Percentiles rank a stretch among this genome's conserved stretches.
Conservation (phyloP, 202 grass and related monocot species). For the Zoysia matrella region DNA sequence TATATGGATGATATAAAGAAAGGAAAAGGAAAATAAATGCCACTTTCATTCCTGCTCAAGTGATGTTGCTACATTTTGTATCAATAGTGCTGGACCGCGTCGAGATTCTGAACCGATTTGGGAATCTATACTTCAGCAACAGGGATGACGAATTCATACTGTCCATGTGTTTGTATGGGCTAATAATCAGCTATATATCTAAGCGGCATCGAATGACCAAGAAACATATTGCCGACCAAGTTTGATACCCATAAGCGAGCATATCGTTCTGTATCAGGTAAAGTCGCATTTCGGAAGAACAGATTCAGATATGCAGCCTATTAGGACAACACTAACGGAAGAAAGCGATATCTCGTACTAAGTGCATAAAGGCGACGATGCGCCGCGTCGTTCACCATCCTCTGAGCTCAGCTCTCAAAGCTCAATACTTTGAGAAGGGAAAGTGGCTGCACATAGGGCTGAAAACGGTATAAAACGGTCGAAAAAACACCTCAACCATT, state of each 20-base stretch:
- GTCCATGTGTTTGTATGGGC: slow-evolving; percentile 31
- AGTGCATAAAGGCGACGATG: slow-evolving; percentile 48
- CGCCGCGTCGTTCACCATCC: slow-evolving; percentile 54
- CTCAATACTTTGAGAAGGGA: slow-evolving; percentile 39
- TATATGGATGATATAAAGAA: slow-evolving; percentile 19
- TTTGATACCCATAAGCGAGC: slow-evolving; percentile 51
- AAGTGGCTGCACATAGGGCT: slow-evolving; percentile 26
- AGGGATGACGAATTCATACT: slow-evolving; percentile 36
- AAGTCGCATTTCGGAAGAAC: slow-evolving; percentile 50
- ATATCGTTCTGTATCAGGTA: slow-evolving; percentile 49
- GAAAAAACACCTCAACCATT: no score
- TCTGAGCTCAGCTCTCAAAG: slow-evolving; percentile 20
- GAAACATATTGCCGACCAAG: slow-evolving; percentile 47
- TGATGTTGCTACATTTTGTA: slow-evolving; percentile 27
- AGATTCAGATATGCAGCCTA: slow-evolving; percentile 60
- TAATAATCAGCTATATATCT: slow-evolving; percentile 24
- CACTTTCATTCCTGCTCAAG: slow-evolving; percentile 35
- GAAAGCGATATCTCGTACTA: slow-evolving; percentile 41
- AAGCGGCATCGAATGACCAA: neutral
- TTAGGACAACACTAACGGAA: slow-evolving; percentile 60
- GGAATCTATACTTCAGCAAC: slow-evolving; percentile 51
- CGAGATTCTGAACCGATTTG: slow-evolving; percentile 38
- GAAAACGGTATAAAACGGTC: no score
- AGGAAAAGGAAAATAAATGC: slow-evolving; percentile 21
- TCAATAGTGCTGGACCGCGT: slow-evolving; percentile 18